Conservation (phyloP, 1,284 basidiomycete genomes). For the Pseudozyma hubeiensis region DNA sequence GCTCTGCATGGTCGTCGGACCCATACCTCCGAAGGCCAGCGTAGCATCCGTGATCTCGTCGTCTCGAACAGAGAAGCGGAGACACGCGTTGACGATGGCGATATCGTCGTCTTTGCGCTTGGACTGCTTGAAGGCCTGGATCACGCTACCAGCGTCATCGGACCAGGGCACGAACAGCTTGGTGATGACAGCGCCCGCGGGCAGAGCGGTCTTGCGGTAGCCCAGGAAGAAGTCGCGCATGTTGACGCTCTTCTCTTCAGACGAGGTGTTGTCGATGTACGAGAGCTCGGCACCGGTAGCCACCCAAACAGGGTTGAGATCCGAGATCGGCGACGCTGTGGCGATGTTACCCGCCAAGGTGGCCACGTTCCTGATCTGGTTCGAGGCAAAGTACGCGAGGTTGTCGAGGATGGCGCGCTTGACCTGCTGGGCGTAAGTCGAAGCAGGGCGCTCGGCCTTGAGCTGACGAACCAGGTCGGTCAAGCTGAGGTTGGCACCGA, state of each 20-base stretch:
- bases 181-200: conserved; percentile 64
- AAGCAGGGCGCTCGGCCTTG: conserved; percentile 39
- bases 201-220: conserved; percentile 68
- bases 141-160: conserved; percentile 48
- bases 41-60: conserved; percentile 51
- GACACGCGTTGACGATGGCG: conserved; percentile 68
- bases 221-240: conserved; percentile 67
- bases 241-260: conserved; percentile 44
- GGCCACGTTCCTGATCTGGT: conserved; percentile 69
- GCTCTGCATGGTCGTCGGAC: conserved; percentile 59
- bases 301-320: conserved; percentile 70
- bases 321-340: conserved; percentile 69
- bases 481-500: conserved; percentile 66
- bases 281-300: conserved; percentile 60
- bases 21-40: conserved; percentile 69
- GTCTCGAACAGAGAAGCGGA: conserved; percentile 44
- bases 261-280: conserved; percentile 50
- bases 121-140: conserved; percentile 69
- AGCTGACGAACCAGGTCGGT: conserved; percentile 47
- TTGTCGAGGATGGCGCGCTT: conserved; percentile 55
- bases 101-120: conserved; percentile 70
- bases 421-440: conserved; percentile 43
- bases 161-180: conserved; percentile 54
- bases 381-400: conserved; percentile 67
- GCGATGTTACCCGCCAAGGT: conserved; percentile 68